Evolutionary conservation across 2,329 filamentous ascomycete species (phyloP), one percentile per base, ranked within the genome.

Genomic region (Aspergillus tanneri): DNA sequence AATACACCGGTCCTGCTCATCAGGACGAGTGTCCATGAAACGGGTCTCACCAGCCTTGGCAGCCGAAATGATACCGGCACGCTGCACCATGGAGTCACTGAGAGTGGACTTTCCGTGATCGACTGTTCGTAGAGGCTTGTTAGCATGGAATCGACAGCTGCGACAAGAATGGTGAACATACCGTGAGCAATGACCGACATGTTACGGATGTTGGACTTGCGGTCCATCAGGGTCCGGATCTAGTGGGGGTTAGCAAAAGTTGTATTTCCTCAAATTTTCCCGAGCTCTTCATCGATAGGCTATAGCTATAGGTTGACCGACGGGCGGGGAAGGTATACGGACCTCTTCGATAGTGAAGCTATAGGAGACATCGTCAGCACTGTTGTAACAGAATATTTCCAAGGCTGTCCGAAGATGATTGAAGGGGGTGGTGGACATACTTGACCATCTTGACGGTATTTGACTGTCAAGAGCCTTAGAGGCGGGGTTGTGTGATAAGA

Each of bases 111-210:
- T 99, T 82, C 93, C 93, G 85, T 99, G 93, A 79, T 99, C 93
- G 86, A 99, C 84, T 83, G 60, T 54, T 44, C 21, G 36, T 16
- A 16, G 35, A 50, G 38, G 10, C 14, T 10, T 42, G 6, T 23
- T 36, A 41, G 42, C 28, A 49, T 49, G 21, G 7, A 7, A 16
- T 34, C 12, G 5, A 16, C 12, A 45, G 14, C 28, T 19, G 16
- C 3, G 10, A 12, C 7, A 14, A 18, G 47, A 49, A 7, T 48
- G 23, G 40, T 39, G 8, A 14, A 69, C 79, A 71, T 77, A 83
- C 81, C 91, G 82, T 99, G 93, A 77, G 93, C 93, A 90, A 97
- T 97, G 77, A 99, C 93, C 81, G 90, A 96, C 92, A 96, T 97
- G 86, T 97, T 97, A 72, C 83, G 80, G 76, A 86, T 84, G 76